Evolutionary conservation across 257 asterid genomes (phyloP), one percentile per base, ranked within the genome.

Genomic region (Galeopsis tetrahit): DNA sequence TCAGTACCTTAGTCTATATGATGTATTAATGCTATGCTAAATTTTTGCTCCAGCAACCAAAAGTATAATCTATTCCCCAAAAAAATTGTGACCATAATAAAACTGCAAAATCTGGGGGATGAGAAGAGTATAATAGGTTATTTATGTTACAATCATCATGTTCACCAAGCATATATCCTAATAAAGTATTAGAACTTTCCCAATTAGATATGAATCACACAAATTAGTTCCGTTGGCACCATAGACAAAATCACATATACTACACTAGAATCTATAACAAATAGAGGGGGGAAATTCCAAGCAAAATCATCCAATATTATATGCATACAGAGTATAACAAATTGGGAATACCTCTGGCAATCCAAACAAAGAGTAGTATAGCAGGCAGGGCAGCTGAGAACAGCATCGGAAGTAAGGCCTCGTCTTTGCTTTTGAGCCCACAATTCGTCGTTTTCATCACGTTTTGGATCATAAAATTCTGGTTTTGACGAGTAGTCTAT

Each of bases 321-420:
- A 59, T 35, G 35, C 68, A 36, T 14, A 62, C 21, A 33, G 51
- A 14, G 7, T 36, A 6, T 2, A 46, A 46, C 8, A 43, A 33
- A 11, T 7, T 7, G 11, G 40, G 56, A 39, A 57, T 78, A 89
- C 98, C 98, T 93, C 74, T 91, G 98, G 83, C 90, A 86, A 78
- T 93, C 98, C 56, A 89, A 73, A 76, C 92, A 93, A 56, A 93
- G 90, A 51, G 96, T 93, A 69, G 96, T 90, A 77, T 91, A 93
- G 85, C 97, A 93, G 82, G 97, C 98, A 69, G 98, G 98, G 83
- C 98, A 93, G 77, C 87, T 87, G 62, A 93, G 98, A 32, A 87
- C 88, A 52, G 94, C 98, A 74, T 93, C 98, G 68, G 97, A 90
- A 59, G 33, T 66, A 55, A 71, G 87, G 36, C 96, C 96, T 65